These are phyloP conservation scores for Leishmania turanica DNA, from an alignment of 208 protist genomes.

Conservation along the genomic window DNA sequence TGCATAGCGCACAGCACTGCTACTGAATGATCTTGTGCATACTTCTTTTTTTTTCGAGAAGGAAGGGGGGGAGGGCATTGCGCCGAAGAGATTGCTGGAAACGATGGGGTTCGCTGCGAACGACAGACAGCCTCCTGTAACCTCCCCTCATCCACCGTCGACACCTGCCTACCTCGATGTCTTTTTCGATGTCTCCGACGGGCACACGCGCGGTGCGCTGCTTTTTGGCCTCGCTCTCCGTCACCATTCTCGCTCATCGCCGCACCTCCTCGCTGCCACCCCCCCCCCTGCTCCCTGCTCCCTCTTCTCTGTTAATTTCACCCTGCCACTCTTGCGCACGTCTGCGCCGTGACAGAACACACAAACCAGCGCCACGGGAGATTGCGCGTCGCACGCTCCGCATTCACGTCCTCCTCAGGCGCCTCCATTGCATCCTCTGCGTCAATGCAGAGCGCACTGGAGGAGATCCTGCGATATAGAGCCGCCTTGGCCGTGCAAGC, in stretches of 20 bases:
- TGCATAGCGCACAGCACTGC: not conserved
- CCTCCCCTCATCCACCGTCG: not conserved
- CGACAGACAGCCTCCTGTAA: not conserved
- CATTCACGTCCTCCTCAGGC: not conserved
- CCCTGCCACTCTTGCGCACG: not conserved
- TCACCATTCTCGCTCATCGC: not conserved
- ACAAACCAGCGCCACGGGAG: not conserved
- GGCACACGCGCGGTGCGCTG: not conserved
- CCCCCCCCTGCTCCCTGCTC: not conserved
- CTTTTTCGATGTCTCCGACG: not conserved
- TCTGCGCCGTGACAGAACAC: not conserved
- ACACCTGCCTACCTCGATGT: not conserved
- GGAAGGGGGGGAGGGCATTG: not conserved
- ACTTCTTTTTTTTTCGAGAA: no score
- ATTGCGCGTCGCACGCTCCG: not conserved
- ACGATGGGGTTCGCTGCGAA: not conserved
- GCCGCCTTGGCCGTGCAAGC: constrained; percentile 12
- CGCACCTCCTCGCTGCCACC: not conserved
- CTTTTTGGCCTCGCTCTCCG: not conserved
- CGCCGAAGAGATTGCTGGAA: not conserved
- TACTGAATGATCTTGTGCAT: not conserved
- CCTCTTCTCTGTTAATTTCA: not conserved
- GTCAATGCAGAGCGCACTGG: constrained; percentile 6
- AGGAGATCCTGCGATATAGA: constrained; percentile 24
- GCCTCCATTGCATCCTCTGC: not conserved